phyloP scores from a whole-genome alignment of 2,329 filamentous ascomycete genomes.

The Monilinia laxa region DNA sequence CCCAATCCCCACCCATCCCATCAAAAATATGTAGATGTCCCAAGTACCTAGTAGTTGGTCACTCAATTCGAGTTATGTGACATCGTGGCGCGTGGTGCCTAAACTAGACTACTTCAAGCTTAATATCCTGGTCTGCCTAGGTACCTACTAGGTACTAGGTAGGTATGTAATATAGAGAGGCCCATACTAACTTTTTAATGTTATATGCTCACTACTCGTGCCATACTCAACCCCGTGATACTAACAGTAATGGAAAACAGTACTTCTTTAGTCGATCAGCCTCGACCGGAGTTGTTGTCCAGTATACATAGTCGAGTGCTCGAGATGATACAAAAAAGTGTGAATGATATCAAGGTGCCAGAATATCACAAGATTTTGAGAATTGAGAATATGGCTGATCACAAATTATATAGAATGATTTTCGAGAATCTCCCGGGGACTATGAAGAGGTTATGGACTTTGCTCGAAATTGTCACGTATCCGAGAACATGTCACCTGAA shows the following conservation, averaged over 20 bases:
- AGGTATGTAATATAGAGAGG: not conserved
- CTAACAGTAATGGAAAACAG: not conserved
- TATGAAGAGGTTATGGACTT: not conserved
- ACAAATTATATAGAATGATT: not conserved
- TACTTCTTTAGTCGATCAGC: not conserved
- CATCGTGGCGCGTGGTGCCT: not conserved
- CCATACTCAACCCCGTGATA: not conserved
- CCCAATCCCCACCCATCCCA: not conserved
- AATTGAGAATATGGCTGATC: not conserved
- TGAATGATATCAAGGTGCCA: not conserved
- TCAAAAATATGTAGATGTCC: not conserved
- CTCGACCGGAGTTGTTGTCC: too few relatives aligned
- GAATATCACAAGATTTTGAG: not conserved
- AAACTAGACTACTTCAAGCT: conserved; percentile 11
- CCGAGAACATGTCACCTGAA: not conserved
- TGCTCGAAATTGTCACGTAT: not conserved
- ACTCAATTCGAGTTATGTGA: conserved; percentile 6
- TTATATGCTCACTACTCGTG: not conserved
- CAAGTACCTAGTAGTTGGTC: not conserved
- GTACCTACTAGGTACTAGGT: too few relatives aligned
- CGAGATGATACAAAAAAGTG: not conserved
- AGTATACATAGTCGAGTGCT: not conserved
- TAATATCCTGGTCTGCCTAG: not conserved
- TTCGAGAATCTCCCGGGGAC: not conserved
- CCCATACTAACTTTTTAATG: not conserved